These are phyloP conservation scores for Nothopassalora personata DNA, from an alignment of 2,329 filamentous ascomycete species.

Conservation along the genomic window DNA sequence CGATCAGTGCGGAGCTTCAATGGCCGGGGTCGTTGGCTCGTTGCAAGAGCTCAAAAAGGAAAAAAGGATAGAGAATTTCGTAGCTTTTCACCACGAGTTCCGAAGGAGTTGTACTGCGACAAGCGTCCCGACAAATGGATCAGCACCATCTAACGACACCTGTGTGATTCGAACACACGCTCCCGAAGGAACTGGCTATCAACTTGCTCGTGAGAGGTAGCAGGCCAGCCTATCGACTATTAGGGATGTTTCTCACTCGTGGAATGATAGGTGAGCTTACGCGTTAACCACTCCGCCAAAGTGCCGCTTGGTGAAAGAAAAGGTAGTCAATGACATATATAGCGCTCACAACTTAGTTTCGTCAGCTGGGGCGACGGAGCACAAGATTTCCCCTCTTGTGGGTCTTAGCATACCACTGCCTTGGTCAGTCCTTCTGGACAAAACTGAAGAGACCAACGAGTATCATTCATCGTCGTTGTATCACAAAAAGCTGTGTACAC, in stretches of 20 bases:
- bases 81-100: too few species aligned
- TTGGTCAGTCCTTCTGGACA: too few species aligned
- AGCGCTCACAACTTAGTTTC: not conserved
- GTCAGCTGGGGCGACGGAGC: not conserved
- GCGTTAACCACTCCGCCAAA: slow-evolving; percentile 14
- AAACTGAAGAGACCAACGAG: too few species aligned
- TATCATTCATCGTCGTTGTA: not conserved
- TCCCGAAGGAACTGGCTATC: slow-evolving; percentile 18
- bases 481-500: too few species aligned
- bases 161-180: slow-evolving; percentile 22
- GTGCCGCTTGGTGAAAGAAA: not conserved
- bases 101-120: too few species aligned
- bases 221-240: slow-evolving; percentile 8
- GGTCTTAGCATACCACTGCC: too few species aligned
- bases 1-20: too few species aligned
- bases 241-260: not conserved
- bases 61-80: too few species aligned
- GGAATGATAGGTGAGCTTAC: not conserved
- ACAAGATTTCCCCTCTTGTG: too few species aligned
- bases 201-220: slow-evolving; percentile 3
- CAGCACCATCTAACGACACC: slow-evolving; percentile 7
- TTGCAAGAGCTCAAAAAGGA: too few species aligned
- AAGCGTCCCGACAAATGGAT: too few species aligned
- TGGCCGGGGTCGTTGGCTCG: too few species aligned
- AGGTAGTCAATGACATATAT: not conserved